Percentiles rank a stretch among this genome's conserved stretches.
Evolutionary conservation across 306 rosid genomes (phyloP).

Genomic region (Cucumis cinereus): DNA sequence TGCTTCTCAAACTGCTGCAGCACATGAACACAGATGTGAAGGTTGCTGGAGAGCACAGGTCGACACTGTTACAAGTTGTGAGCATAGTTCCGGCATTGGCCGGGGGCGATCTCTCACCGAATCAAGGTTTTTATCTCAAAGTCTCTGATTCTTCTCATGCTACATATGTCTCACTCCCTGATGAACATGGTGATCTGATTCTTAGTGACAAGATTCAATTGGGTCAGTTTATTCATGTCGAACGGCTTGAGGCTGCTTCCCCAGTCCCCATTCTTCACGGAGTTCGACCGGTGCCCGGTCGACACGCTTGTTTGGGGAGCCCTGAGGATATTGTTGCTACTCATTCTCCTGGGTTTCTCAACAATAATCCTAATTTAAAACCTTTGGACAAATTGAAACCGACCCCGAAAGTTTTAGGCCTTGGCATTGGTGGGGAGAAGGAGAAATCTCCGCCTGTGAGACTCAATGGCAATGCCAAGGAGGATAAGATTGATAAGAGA

Average conservation of each 20-base stretch:
- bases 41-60: slow-evolving; percentile 89
- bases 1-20: slow-evolving; percentile 80
- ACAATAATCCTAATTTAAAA: slow-evolving; percentile 26
- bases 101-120: slow-evolving; percentile 71
- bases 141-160: slow-evolving; percentile 98
- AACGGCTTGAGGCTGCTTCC: slow-evolving; percentile 74
- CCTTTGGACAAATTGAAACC: slow-evolving; percentile 28
- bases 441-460: slow-evolving; percentile 25
- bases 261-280: slow-evolving; percentile 93
- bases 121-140: slow-evolving; percentile 90
- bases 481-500: slow-evolving; percentile 45
- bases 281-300: slow-evolving; percentile 81
- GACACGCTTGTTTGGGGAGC: slow-evolving; percentile 85
- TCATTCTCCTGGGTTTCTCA: slow-evolving; percentile 62
- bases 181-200: slow-evolving; percentile 89
- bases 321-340: slow-evolving; percentile 94
- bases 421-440: slow-evolving; percentile 24
- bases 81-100: slow-evolving; percentile 95
- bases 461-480: slow-evolving; percentile 29
- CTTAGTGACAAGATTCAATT: slow-evolving; percentile 92
- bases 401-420: slow-evolving; percentile 23
- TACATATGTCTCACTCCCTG: slow-evolving; percentile 86
- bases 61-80: slow-evolving; percentile 78
- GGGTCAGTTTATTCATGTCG: slow-evolving; percentile 88
- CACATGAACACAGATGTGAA: slow-evolving; percentile 93